Conservation (phyloP, 306 rosid genomes). For the Malus asiatica region DNA sequence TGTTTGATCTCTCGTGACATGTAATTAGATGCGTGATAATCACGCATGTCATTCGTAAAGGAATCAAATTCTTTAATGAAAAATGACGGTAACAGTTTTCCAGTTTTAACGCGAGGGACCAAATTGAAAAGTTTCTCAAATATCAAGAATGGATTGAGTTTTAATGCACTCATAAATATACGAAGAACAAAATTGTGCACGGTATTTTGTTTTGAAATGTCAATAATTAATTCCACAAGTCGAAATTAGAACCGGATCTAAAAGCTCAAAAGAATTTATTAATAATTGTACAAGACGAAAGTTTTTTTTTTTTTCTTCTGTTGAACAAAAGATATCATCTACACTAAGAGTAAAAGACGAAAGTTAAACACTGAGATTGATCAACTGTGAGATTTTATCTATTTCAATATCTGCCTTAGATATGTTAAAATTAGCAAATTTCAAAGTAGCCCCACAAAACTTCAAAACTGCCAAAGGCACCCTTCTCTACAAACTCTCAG, state of each 20-base stretch:
- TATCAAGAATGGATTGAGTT: no score
- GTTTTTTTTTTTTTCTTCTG: no score
- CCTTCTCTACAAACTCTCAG: conserved; percentile 2
- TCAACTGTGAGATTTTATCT: background rate
- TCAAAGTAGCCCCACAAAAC: background rate
- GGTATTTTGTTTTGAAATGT: no score
- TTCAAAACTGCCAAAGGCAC: background rate
- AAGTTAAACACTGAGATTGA: background rate
- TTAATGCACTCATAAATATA: no score
- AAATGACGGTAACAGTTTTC: background rate
- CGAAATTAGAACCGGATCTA: background rate
- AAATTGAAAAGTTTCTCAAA: background rate
- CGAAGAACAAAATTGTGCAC: background rate
- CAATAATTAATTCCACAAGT: background rate
- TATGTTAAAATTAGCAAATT: background rate
- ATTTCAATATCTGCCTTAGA: background rate
- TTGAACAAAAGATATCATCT: no score
- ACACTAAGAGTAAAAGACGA: background rate
- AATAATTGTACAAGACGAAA: no score
- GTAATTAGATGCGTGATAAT: no score
- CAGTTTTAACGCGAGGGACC: background rate
- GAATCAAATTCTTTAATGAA: no score
- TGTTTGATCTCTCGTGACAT: no score
- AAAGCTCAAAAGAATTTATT: no score
- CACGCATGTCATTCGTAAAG: no score